These are phyloP conservation scores for Manihot esculenta DNA, from an alignment of 441 rosid species.

Conservation along the genomic window DNA sequence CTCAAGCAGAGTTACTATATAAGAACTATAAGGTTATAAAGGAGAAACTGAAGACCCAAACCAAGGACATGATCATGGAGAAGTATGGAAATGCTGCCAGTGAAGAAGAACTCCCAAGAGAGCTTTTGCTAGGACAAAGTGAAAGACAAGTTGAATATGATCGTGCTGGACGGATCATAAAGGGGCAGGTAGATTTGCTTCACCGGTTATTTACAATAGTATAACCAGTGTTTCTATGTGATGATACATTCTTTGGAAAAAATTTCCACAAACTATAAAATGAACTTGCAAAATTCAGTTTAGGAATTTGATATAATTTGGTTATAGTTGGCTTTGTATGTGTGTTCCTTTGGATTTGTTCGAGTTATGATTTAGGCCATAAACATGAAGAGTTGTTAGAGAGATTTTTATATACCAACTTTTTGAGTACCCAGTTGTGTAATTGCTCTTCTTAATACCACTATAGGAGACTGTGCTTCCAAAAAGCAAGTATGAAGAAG, in stretches of 20 bases:
- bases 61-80: constrained; percentile 70
- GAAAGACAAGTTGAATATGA: constrained; percentile 30
- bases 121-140: constrained; percentile 27
- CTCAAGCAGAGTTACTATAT: constrained; percentile 76
- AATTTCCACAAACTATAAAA: neutral
- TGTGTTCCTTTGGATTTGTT: neutral
- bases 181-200: constrained; percentile 46
- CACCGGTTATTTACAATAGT: neutral
- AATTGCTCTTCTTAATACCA: constrained; percentile 12
- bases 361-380: neutral
- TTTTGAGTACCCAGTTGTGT: neutral
- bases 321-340: neutral
- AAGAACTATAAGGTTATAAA: constrained; percentile 61
- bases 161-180: constrained; percentile 56
- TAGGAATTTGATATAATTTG: too few relatives aligned
- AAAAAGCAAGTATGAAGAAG: constrained; percentile 65
- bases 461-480: constrained; percentile 53
- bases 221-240: too few relatives aligned
- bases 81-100: constrained; percentile 86
- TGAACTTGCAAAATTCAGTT: neutral
- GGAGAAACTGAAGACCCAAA: constrained; percentile 63
- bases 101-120: constrained; percentile 51
- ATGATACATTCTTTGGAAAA: neutral
- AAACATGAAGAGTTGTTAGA: neutral
- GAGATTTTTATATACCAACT: neutral